Evolutionary conservation across 345 rosid species (phyloP).

Genomic region (Rubroshorea leprosula): DNA sequence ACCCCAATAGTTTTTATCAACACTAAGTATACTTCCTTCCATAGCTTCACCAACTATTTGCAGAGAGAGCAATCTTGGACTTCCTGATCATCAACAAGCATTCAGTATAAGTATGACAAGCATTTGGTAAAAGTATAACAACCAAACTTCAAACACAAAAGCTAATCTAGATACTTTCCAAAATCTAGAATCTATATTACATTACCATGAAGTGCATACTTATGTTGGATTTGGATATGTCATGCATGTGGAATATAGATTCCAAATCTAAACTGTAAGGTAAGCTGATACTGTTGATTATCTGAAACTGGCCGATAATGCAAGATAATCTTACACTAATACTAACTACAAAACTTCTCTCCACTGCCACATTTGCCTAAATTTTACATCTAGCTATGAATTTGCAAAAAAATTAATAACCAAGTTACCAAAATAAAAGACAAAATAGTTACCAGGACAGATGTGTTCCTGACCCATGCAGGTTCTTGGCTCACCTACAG

Average conservation of each 20-base stretch:
- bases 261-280: background rate
- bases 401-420: background rate
- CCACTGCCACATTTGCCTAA: background rate
- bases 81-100: slow-evolving; percentile 47
- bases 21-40: slow-evolving; percentile 58
- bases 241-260: background rate
- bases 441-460: slow-evolving; percentile 65
- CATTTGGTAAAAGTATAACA: too few relatives aligned
- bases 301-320: slow-evolving; percentile 2
- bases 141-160: background rate
- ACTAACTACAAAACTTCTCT: slow-evolving; percentile 8
- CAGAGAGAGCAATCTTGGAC: slow-evolving; percentile 75
- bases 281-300: slow-evolving; percentile 17
- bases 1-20: slow-evolving; percentile 92
- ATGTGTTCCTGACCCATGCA: slow-evolving; percentile 82
- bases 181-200: background rate
- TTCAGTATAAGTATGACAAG: background rate
- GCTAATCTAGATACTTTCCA: background rate
- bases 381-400: background rate
- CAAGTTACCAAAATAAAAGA: background rate
- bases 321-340: slow-evolving; percentile 5
- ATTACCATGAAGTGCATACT: background rate
- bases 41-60: slow-evolving; percentile 57
- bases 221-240: background rate
- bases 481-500: slow-evolving; percentile 71